phyloP scores from a whole-genome alignment of 768 basidiomycete species.

The Lentinula sp. region DNA sequence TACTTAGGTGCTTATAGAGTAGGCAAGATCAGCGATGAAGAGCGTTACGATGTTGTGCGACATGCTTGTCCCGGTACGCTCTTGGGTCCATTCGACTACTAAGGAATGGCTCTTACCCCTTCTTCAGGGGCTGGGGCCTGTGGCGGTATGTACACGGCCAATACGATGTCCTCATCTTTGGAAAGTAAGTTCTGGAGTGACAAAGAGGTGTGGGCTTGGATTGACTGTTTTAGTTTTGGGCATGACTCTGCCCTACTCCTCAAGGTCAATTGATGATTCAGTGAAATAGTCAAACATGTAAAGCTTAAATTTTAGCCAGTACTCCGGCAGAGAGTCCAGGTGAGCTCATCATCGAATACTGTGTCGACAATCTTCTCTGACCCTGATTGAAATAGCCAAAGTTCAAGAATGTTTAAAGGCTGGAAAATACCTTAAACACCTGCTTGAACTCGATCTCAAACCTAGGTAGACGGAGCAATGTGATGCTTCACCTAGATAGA shows the following conservation, averaged over 20 bases:
- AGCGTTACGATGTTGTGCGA: slow-evolving; percentile 78
- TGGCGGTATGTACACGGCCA: slow-evolving; percentile 69
- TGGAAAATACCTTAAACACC: slow-evolving; percentile 66
- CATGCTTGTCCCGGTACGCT: slow-evolving; percentile 63
- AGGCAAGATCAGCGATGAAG: slow-evolving; percentile 73
- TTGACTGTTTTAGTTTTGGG: slow-evolving; percentile 48
- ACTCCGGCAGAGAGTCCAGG: slow-evolving; percentile 71
- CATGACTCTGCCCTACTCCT: slow-evolving; percentile 81
- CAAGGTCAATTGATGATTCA: slow-evolving; percentile 16
- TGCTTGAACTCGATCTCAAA: slow-evolving; percentile 76
- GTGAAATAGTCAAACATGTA: neutral
- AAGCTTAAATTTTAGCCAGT: slow-evolving; percentile 21
- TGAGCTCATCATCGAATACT: slow-evolving; percentile 17
- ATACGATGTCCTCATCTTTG: slow-evolving; percentile 25
- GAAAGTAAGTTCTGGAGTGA: neutral
- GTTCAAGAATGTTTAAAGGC: slow-evolving; percentile 76
- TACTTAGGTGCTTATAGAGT: slow-evolving; percentile 65
- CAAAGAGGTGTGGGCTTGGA: neutral
- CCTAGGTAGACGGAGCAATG: slow-evolving; percentile 41
- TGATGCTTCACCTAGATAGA: neutral
- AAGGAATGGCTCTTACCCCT: neutral
- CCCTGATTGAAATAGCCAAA: slow-evolving; percentile 47
- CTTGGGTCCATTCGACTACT: too few species aligned
- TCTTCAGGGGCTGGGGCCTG: slow-evolving; percentile 64
- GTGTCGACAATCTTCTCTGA: neutral